These are phyloP conservation scores for Chlorella vulgaris DNA, from an alignment of 139 green algal genomes.

Conservation along the genomic window DNA sequence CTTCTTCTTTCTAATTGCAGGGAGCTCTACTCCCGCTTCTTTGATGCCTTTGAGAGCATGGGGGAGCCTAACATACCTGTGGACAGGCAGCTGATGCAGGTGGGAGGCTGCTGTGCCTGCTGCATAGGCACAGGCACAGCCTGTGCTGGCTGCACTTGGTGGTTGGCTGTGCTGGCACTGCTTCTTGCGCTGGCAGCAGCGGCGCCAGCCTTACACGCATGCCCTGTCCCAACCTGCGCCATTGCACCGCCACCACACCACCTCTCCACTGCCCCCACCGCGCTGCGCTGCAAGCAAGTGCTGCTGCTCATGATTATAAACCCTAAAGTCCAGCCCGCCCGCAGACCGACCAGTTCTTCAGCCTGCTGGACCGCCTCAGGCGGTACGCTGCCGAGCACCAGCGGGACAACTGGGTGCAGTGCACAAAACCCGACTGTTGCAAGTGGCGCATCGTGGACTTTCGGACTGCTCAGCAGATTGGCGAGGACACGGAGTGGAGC, in stretches of 20 bases:
- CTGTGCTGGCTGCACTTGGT: no score
- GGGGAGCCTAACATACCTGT: constrained; percentile 76
- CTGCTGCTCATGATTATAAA: background rate
- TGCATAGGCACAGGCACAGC: background rate
- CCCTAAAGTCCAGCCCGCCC: background rate
- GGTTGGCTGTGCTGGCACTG: background rate
- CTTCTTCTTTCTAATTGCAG: background rate
- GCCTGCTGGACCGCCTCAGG: constrained; percentile 60
- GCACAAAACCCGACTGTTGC: constrained; percentile 63
- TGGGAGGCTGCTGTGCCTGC: background rate
- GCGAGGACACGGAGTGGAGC: constrained; percentile 49
- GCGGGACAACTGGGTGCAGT: constrained; percentile 77
- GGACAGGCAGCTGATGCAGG: constrained; percentile 20
- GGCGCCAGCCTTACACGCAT: no score
- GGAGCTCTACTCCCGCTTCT: constrained; percentile 74
- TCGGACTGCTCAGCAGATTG: constrained; percentile 28
- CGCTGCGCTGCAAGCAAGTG: background rate
- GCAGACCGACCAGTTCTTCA: constrained; percentile 46
- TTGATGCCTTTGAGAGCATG: constrained; percentile 60
- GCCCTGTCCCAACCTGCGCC: no score
- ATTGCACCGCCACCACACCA: no score
- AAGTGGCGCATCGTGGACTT: constrained; percentile 71
- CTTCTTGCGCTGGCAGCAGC: no score
- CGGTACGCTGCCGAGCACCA: constrained; percentile 56
- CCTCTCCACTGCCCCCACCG: background rate